Base-by-base conservation (phyloP, 192 early-diverging fungal genomes). In the Geranomyces michiganensis region DNA sequence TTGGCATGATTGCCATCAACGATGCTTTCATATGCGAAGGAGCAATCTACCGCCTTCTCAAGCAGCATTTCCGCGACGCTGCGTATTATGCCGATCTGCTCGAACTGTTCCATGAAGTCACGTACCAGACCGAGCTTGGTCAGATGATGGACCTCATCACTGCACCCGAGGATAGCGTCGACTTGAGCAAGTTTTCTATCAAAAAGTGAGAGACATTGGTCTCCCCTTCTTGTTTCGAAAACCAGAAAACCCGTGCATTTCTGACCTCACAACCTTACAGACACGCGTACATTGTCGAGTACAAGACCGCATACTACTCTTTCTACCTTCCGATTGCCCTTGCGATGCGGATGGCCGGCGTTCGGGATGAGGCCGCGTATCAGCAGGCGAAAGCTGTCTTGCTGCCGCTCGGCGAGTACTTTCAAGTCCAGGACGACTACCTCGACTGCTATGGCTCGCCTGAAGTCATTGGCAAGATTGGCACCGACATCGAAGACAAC, bases 401-500 rank as follows among this genome's bases (percentile, higher is more conserved):
- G 47, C 83, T 99, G 53, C 96, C 97, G 10, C 81, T 99, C 32
- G 97, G 97, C 41, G 93, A 95, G 81, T 99, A 99, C 79, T 99
- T 99, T 89, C 97, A 99, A 83, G 84, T 96, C 62, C 97, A 99
- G 77, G 97, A 99, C 77, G 97, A 99, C 76, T 99, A 93, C 75
- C 77, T 99, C 77, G 97, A 99, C 83, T 98, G 96, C 85, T 99
- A 89, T 71, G 97, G 86, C 83, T 7, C 74, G 36, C 93, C 95
- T 6, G 87, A 85, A 58, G 82, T 92, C 44, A 98, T 98, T 81
- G 97, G 97, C 74, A 99, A 99, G 87, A 94, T 99, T 80, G 97
- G 97, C 49, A 99, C 97, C 30, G 97, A 99, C 76, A 99, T 99
- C 59, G 91, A 97, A 83, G 96, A 97, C 81, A 99, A 99, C 90